Evolutionary conservation across 257 asterid genomes (phyloP).

Genomic region (Ocimum tenuiflorum): DNA sequence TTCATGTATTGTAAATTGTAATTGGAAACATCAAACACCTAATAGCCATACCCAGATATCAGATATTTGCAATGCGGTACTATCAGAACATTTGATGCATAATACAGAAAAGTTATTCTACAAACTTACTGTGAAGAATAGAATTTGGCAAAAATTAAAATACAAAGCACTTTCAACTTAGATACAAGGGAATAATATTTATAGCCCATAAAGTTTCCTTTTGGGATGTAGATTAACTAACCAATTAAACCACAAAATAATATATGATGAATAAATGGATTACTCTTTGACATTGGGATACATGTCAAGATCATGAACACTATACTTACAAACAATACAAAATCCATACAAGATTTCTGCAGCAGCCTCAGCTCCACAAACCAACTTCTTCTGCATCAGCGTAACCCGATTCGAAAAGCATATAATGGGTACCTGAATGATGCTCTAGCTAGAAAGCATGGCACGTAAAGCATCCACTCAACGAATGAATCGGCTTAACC

Average conservation of each 20-base stretch:
- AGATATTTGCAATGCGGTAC: too few relatives aligned
- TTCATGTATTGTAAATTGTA: too few relatives aligned
- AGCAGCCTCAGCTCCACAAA: neutral
- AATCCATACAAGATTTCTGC: neutral
- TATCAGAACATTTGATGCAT: too few relatives aligned
- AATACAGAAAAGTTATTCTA: too few relatives aligned
- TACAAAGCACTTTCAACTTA: neutral
- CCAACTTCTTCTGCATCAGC: neutral
- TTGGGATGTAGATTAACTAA: slow-evolving; percentile 13
- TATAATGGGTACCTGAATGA: slow-evolving; percentile 25
- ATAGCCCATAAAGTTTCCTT: neutral
- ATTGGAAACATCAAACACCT: too few relatives aligned
- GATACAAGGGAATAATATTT: neutral
- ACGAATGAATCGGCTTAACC: slow-evolving; percentile 56
- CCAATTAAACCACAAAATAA: slow-evolving; percentile 20
- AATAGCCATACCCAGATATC: too few relatives aligned
- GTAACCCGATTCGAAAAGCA: too few relatives aligned
- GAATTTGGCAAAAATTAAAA: too few relatives aligned
- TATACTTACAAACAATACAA: slow-evolving; percentile 31
- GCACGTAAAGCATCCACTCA: slow-evolving; percentile 93
- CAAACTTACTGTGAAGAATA: too few relatives aligned
- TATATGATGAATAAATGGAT: slow-evolving; percentile 20
- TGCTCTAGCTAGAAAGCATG: slow-evolving; percentile 57
- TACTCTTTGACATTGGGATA: neutral
- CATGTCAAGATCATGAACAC: neutral